Evolutionary conservation across 495 filamentous ascomycete genomes (phyloP).

Genomic region (Rostrohypoxylon terebratum): DNA sequence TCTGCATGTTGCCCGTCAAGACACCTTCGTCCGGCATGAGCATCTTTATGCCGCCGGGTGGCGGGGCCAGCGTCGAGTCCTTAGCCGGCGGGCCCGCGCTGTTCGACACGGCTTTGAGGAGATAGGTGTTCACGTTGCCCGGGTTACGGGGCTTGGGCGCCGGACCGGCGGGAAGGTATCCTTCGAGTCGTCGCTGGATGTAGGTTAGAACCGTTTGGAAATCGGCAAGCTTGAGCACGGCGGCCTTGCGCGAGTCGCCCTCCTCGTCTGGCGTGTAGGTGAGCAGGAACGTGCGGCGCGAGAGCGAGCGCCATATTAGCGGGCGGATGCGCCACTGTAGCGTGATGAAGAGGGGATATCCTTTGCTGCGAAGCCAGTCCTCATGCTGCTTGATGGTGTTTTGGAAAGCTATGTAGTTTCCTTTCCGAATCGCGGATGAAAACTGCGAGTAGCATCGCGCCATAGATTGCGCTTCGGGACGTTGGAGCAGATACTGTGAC

Average conservation of each 20-base stretch:
- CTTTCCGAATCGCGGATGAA: slow-evolving; percentile 76
- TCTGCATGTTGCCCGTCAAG: slow-evolving; percentile 64
- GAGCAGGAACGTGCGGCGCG: slow-evolving; percentile 75
- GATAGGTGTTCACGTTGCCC: slow-evolving; percentile 50
- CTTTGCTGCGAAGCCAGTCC: slow-evolving; percentile 80
- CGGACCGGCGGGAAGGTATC: slow-evolving; percentile 54
- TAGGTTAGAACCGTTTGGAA: slow-evolving; percentile 64
- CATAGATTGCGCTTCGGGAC: slow-evolving; percentile 79
- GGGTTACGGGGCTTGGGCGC: slow-evolving; percentile 41
- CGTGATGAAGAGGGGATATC: slow-evolving; percentile 75
- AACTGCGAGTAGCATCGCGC: slow-evolving; percentile 78
- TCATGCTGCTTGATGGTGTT: slow-evolving; percentile 66
- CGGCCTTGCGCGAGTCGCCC: slow-evolving; percentile 64
- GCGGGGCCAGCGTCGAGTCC: slow-evolving; percentile 55
- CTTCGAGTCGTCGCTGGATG: slow-evolving; percentile 64
- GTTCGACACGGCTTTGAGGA: slow-evolving; percentile 58
- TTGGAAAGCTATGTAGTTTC: slow-evolving; percentile 82
- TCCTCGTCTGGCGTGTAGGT: slow-evolving; percentile 67
- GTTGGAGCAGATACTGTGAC: slow-evolving; percentile 68
- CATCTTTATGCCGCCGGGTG: slow-evolving; percentile 58
- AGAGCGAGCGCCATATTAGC: slow-evolving; percentile 85
- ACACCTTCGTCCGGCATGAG: slow-evolving; percentile 62
- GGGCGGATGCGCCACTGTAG: slow-evolving; percentile 75
- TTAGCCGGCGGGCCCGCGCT: slow-evolving; percentile 41
- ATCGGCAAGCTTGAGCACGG: slow-evolving; percentile 68